A percentile compares a stretch with the other conserved stretches of the same genome.
These are phyloP conservation scores for Didymella pomorum DNA, from an alignment of 2,329 filamentous ascomycete genomes.

Conservation along the genomic window DNA sequence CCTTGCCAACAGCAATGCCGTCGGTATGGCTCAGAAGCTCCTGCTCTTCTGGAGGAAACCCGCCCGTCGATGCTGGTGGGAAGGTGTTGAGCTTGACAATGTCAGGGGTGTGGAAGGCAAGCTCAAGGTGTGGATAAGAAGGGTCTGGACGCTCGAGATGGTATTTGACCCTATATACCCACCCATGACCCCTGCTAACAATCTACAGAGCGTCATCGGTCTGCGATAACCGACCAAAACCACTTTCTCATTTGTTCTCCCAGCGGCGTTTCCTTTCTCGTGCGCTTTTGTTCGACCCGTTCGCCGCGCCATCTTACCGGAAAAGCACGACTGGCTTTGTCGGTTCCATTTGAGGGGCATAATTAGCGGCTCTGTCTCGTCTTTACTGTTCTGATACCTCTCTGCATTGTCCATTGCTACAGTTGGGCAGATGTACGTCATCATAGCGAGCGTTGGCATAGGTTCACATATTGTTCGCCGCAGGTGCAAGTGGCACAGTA, in stretches of 20 bases:
- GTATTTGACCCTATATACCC: constrained; percentile 49
- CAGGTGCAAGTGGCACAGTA: constrained; percentile 13
- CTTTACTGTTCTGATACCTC: constrained; percentile 24
- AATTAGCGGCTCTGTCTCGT: constrained; percentile 23
- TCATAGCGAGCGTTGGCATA: constrained; percentile 21
- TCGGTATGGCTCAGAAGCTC: constrained; percentile 98
- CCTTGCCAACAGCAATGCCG: constrained; percentile 75
- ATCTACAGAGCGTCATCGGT: constrained; percentile 77
- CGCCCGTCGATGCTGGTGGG: constrained; percentile 97
- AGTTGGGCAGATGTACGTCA: constrained; percentile 18
- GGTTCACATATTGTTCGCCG: constrained; percentile 16
- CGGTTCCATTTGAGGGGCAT: constrained; percentile 14
- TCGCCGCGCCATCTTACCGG: constrained; percentile 11
- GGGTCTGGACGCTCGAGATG: constrained; percentile 99
- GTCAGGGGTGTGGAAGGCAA: constrained; percentile 91
- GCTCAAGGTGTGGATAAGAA: constrained; percentile 96
- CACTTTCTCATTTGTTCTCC: constrained; percentile 13
- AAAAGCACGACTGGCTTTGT: constrained; percentile 20
- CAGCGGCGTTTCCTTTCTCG: constrained; percentile 3
- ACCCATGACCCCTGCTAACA: constrained; percentile 23
- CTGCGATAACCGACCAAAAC: constrained; percentile 64
- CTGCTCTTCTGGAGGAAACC: constrained; percentile 98
- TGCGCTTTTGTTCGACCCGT: background rate
- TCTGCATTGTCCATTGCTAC: constrained; percentile 21
- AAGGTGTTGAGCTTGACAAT: constrained; percentile 88